These are phyloP conservation scores for Melocanna baccifera DNA, from an alignment of 176 grass and related monocot species.

Conservation along the genomic window DNA sequence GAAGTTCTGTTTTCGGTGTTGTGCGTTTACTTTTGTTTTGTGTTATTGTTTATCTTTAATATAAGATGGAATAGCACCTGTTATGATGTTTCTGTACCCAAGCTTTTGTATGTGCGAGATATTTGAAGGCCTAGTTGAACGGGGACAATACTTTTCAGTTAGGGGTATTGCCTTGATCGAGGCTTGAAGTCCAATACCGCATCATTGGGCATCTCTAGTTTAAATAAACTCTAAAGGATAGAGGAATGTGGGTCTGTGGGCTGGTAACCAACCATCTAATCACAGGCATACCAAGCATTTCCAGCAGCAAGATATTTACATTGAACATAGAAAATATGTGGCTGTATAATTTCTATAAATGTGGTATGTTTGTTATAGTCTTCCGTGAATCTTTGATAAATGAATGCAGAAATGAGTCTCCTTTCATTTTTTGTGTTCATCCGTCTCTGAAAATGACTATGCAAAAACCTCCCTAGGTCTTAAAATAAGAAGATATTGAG, in stretches of 20 bases:
- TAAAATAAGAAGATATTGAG: no score
- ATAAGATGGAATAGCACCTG: background rate
- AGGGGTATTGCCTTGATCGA: background rate
- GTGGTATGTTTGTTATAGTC: background rate
- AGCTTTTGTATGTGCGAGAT: background rate
- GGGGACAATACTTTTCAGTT: no score
- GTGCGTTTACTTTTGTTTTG: background rate
- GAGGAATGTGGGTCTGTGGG: background rate
- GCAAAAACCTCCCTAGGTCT: background rate
- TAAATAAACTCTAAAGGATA: background rate
- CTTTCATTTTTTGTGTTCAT: background rate
- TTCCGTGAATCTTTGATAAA: background rate
- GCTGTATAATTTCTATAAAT: background rate
- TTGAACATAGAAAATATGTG: background rate
- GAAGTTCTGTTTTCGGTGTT: background rate
- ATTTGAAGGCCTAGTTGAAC: no score
- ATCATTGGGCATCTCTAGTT: background rate
- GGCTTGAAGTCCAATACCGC: background rate
- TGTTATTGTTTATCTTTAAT: background rate
- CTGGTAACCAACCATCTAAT: constrained; percentile 1
- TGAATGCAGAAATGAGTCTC: background rate
- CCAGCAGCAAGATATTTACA: background rate
- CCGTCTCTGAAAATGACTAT: background rate
- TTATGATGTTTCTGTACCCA: background rate
- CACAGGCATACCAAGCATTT: background rate